Evolutionary conservation across 345 rosid genomes (phyloP), one percentile per base, ranked within the genome.

Genomic region (Viola odorata): DNA sequence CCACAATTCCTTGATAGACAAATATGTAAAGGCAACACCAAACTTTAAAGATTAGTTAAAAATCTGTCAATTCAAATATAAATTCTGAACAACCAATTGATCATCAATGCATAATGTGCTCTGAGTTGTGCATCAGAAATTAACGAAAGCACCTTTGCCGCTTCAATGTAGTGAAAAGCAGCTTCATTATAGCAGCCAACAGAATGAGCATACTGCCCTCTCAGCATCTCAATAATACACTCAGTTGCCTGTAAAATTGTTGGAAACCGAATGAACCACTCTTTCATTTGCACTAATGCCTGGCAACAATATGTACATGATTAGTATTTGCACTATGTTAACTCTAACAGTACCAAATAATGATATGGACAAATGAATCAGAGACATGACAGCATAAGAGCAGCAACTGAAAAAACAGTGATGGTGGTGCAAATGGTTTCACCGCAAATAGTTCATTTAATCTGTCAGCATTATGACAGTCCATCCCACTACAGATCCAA

Each of bases 201-300:
- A 68, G 90, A 83, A 75, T 94, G 99, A 58, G 96, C 88, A 71
- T 90, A 94, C 67, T 94, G 99, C 56, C 97, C 99, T 63, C 97
- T 88, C 11, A 94, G 97, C 99, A 90, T 85, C 87, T 94, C 91
- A 73, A 94, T 86, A 49, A 82, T 69, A 70, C 92, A 79, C 86
- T 90, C 99, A 66, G 83, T 88, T 38, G 89, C 92, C 76, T 86
- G 99, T 73, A 94, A 78, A 65, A 94, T 86, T 57, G 92, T 94
- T 32, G 99, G 99, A 76, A 94, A 94, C 58, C 99, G 91, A 59
- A 71, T 37, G 56, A 84, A 88, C 91, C 84, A 88, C 58, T 73
- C 85, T 77, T 78, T 90, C 97, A 94, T 94, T 61, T 86, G 91
- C 71, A 82, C 78, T 73, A 94, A 70, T 54, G 97, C 96, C 97